These are phyloP conservation scores for Cordyceps cateniannulata DNA, from an alignment of 2,329 filamentous ascomycete species.

Conservation along the genomic window DNA sequence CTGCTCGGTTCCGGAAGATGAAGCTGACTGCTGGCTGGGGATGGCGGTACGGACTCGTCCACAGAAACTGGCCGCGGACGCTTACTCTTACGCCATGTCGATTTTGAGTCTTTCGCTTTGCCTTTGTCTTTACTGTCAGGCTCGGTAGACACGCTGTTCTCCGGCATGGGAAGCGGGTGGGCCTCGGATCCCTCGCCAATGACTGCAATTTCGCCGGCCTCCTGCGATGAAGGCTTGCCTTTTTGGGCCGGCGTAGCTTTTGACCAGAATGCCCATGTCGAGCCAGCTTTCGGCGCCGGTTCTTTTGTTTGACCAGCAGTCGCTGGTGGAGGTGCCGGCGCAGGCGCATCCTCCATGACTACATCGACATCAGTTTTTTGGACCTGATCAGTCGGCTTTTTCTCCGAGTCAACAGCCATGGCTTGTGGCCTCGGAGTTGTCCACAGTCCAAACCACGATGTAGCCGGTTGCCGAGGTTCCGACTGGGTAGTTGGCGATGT, in stretches of 20 bases:
- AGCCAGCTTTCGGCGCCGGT: constrained; percentile 44
- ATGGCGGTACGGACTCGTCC: constrained; percentile 36
- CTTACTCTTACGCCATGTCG: constrained; percentile 38
- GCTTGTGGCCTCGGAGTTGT: constrained; percentile 17
- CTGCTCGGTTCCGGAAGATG: constrained; percentile 15
- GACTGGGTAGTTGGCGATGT: constrained; percentile 12
- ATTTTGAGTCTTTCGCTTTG: constrained; percentile 27
- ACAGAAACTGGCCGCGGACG: constrained; percentile 40
- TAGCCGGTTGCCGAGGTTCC: constrained; percentile 16
- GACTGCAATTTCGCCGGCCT: constrained; percentile 49
- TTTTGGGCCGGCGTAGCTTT: constrained; percentile 41
- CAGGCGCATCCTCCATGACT: constrained; percentile 33
- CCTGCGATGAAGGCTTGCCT: constrained; percentile 27
- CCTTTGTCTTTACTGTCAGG: constrained; percentile 24
- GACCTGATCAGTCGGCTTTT: constrained; percentile 18
- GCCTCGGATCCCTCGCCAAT: constrained; percentile 51
- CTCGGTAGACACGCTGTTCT: constrained; percentile 33
- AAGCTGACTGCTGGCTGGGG: constrained; percentile 21
- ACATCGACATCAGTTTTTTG: constrained; percentile 31
- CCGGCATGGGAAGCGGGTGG: constrained; percentile 42
- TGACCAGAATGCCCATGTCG: constrained; percentile 80
- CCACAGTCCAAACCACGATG: constrained; percentile 38
- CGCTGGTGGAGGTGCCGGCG: constrained; percentile 12
- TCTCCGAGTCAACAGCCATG: constrained; percentile 10
- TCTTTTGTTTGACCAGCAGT: constrained; percentile 25